Base-by-base conservation (phyloP, 208 protist genomes). In the Crithidia fasciculata region DNA sequence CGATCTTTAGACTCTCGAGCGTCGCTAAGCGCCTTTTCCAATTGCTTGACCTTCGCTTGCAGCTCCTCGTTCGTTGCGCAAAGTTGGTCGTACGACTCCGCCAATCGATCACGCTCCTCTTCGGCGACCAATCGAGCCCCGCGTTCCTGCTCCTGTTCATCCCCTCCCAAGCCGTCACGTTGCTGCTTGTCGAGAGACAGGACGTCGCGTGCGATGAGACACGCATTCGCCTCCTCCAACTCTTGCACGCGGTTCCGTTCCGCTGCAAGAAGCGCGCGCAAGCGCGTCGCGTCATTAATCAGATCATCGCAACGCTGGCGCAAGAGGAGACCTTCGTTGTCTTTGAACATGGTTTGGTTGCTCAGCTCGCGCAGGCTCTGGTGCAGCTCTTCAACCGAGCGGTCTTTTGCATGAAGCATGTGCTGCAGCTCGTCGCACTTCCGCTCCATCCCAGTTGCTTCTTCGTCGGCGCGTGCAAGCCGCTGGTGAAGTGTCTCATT, bases 281-380 rank as follows among this genome's bases (percentile, higher is more conserved):
- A 54, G 8, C 63, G 74, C 16, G 76, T 69, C 2, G 83, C 60
- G 15, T 96, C 91, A n/a, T 40, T 69, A 61, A 88, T 78, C 16
- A 94, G 58, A 3, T 76, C 70, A 40, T 93, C 87, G 67, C 81
- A 91, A 8, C 81, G 82, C 10, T 85, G 83, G 10, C 86, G 88
- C 60, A 96, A 63, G 16, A 94, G 66, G 73, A 93, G 76, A 13
- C 64, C 82, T 58, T 96, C 91, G 61, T 94, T 94, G 18, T 96
- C 91, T 19, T 89, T 91, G 13, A 92, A 78, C 28, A 90, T 81
- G 7, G 91, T 59, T 65, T 96, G 87, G 71, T 93, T 96, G 67
- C 83, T 94, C 9, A 96, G 73, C 54, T 94, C 91, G 9, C 87
- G 76, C 18, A 93, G 70, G 74, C 78, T 92, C 68, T 92, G 89